These are phyloP conservation scores for Kickxella alabastrina DNA, from an alignment of 192 early-diverging fungal genomes.

Conservation along the genomic window DNA sequence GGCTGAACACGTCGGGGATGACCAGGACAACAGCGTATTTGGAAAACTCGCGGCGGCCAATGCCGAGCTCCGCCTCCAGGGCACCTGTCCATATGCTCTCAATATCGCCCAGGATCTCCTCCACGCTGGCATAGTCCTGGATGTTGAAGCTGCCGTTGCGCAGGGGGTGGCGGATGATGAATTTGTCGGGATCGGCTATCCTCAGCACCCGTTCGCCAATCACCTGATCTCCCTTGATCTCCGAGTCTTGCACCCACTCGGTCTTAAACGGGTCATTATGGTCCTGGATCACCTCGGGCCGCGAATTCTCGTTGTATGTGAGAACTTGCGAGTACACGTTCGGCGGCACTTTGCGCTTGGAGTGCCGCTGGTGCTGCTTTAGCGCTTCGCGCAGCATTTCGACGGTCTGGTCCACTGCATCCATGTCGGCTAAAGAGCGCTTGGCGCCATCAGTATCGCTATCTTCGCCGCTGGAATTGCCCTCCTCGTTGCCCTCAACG, in stretches of 20 bases:
- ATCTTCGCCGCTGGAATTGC: not conserved
- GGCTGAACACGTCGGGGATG: slow-evolving; percentile 74
- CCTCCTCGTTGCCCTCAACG: slow-evolving; percentile 11
- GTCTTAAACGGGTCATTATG: slow-evolving; percentile 90
- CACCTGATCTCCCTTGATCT: slow-evolving; percentile 47
- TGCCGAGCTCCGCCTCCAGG: slow-evolving; percentile 65
- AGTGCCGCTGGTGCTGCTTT: slow-evolving; percentile 71
- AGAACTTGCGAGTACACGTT: slow-evolving; percentile 72
- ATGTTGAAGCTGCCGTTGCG: slow-evolving; percentile 75
- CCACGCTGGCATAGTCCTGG: slow-evolving; percentile 63
- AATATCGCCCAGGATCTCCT: slow-evolving; percentile 70
- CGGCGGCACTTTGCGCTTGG: slow-evolving; percentile 72
- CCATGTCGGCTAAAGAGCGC: slow-evolving; percentile 5
- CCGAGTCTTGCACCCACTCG: slow-evolving; percentile 67
- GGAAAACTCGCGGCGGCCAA: slow-evolving; percentile 56
- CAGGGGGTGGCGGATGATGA: slow-evolving; percentile 67
- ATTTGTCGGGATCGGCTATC: slow-evolving; percentile 28
- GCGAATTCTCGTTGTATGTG: slow-evolving; percentile 65
- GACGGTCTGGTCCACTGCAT: slow-evolving; percentile 23
- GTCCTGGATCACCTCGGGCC: slow-evolving; percentile 68
- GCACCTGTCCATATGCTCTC: slow-evolving; percentile 74
- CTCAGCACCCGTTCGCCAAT: slow-evolving; percentile 32
- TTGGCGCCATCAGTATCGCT: slow-evolving; percentile 2
- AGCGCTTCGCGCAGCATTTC: slow-evolving; percentile 63
- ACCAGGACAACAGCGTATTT: slow-evolving; percentile 70